Evolutionary conservation across 2,329 filamentous ascomycete genomes (phyloP).

Genomic region (Calonectria hawksworthii): DNA sequence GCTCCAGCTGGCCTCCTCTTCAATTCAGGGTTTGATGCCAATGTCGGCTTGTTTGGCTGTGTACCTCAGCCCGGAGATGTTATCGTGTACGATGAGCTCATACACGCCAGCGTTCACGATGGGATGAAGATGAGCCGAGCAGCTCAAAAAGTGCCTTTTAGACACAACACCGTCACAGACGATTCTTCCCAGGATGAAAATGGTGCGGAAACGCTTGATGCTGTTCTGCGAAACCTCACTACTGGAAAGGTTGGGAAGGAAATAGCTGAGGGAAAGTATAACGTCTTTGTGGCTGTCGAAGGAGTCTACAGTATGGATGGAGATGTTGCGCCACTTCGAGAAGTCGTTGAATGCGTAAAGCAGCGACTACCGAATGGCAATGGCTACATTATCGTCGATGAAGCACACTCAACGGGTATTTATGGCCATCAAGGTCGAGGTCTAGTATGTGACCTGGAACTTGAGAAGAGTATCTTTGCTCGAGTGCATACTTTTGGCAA

Average conservation of each 20-base stretch:
- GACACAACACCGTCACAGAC: constrained; percentile 62
- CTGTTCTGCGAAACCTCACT: constrained; percentile 48
- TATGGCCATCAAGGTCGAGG: constrained; percentile 70
- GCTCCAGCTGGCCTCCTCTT: constrained; percentile 64
- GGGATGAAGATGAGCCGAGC: constrained; percentile 79
- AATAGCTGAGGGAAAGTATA: constrained; percentile 56
- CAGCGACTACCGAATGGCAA: constrained; percentile 69
- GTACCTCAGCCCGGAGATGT: constrained; percentile 72
- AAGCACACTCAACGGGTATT: constrained; percentile 76
- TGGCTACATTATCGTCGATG: constrained; percentile 75
- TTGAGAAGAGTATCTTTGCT: constrained; percentile 70
- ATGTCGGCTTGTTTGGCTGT: constrained; percentile 72
- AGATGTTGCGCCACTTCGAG: constrained; percentile 74
- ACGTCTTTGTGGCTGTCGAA: constrained; percentile 79
- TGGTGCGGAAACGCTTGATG: constrained; percentile 41
- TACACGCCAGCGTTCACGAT: constrained; percentile 85
- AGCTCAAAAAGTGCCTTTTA: constrained; percentile 61
- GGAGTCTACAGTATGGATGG: constrained; percentile 89
- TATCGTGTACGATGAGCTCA: constrained; percentile 80
- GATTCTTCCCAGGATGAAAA: not conserved
- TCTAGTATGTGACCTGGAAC: constrained; percentile 67
- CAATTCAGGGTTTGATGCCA: constrained; percentile 76
- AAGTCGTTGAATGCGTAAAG: constrained; percentile 72
- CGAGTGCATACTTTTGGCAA: constrained; percentile 78
- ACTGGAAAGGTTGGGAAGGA: constrained; percentile 47